Percentiles rank a stretch among this genome's conserved stretches.
Conservation (phyloP, 2,329 filamentous ascomycete species). For the Colletotrichum zoysiae region DNA sequence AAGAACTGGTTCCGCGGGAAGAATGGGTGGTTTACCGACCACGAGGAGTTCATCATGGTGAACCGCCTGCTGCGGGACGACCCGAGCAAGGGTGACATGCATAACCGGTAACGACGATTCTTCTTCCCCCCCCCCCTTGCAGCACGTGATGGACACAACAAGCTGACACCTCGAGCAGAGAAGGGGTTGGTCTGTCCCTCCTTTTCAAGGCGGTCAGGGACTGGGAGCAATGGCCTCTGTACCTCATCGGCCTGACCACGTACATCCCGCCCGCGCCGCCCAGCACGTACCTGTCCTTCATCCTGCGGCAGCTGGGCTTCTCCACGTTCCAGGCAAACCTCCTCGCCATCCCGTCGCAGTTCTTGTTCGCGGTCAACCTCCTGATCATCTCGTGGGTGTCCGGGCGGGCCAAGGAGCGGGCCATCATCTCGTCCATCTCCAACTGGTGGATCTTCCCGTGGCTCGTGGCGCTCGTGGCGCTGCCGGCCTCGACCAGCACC, state of each 20-base stretch:
- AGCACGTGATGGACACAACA: not conserved
- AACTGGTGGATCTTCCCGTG: slow-evolving; percentile 66
- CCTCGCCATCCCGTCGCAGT: slow-evolving; percentile 59
- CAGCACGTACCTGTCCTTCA: slow-evolving; percentile 59
- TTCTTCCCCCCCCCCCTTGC: not conserved
- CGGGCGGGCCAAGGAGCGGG: slow-evolving; percentile 58
- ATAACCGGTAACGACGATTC: slow-evolving; percentile 60
- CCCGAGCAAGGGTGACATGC: slow-evolving; percentile 71
- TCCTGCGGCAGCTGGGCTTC: slow-evolving; percentile 58
- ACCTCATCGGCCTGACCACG: slow-evolving; percentile 63
- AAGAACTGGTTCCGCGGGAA: slow-evolving; percentile 68
- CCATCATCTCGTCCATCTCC: slow-evolving; percentile 58
- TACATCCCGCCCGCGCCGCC: slow-evolving; percentile 59
- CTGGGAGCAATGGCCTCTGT: slow-evolving; percentile 72
- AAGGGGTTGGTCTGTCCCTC: slow-evolving; percentile 58
- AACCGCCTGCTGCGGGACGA: slow-evolving; percentile 72
- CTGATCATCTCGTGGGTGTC: slow-evolving; percentile 61
- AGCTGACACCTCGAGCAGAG: slow-evolving; percentile 37
- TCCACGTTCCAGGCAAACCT: slow-evolving; percentile 61
- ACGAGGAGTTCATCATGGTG: slow-evolving; percentile 72
- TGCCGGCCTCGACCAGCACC: slow-evolving; percentile 52
- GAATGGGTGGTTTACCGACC: slow-evolving; percentile 71
- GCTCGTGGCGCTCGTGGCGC: slow-evolving; percentile 57
- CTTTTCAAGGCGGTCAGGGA: slow-evolving; percentile 68
- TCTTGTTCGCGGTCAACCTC: slow-evolving; percentile 60